Base-by-base conservation (phyloP, 1,284 basidiomycete species). In the Inonotus hispidus region DNA sequence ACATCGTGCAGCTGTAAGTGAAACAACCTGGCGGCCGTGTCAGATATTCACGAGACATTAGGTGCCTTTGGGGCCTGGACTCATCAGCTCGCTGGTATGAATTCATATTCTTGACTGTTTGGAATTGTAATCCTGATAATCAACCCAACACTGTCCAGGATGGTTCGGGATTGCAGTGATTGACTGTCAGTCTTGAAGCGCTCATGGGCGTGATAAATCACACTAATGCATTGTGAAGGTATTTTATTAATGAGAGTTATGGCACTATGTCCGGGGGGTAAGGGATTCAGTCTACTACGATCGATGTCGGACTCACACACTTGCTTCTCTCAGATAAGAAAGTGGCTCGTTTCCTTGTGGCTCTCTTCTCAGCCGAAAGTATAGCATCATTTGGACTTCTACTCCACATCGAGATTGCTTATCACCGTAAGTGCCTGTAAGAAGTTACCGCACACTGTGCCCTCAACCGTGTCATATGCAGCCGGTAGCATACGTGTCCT, bases 191-290 rank as follows among this genome's bases (percentile, higher is more conserved):
- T 58, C 27, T 23, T 10, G 23, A 35, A 19, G n/a, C 37, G 3
- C 11, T 21, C 16, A 32, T 13, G 23, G 25, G 4, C 29, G 23
- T 39, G 13, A 11, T 27, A 13, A 21, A 39, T 27, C 32, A 8
- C 13, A n/a, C 41, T 43, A 27, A 23, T 32, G n/a, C n/a, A 19
- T 10, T 39, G n/a, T 38, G 25, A 38, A 58, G 57, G 11, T 8
- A 58, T 58, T 41, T 35, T 58, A 8, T 35, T 58, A 50, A 25
- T 58, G 57, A 49, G 57, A 25, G 57, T 50, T n/a, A 16, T 58
- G 3, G 57, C 57, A 4, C 57, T 58, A n/a, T 39, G 43, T 27
- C 35, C 46, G 1, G 46, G 27, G 8, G 47, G 57, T 50, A 14
- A 50, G 47, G 13, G 27, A 21, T 21, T 4, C 23, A n/a, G 16